Conservation (phyloP, 495 filamentous ascomycete species). For the Lineolata rhizophorae region DNA sequence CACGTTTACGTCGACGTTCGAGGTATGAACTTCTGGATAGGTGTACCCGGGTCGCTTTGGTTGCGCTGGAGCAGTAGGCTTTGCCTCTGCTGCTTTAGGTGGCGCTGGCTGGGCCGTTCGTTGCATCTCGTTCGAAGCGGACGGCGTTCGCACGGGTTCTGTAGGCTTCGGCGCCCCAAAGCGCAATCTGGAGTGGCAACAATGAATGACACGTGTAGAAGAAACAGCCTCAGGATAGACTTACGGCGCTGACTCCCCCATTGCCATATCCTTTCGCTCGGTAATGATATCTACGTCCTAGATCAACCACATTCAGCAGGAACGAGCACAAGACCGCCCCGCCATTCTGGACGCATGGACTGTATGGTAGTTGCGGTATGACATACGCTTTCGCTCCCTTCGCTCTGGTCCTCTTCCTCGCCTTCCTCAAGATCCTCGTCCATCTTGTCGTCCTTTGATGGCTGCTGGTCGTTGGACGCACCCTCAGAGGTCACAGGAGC, state of each 20-base stretch:
- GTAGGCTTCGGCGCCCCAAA: too few species aligned
- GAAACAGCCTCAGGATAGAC: too few species aligned
- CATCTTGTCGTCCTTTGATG: conserved; percentile 14
- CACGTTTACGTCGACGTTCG: conserved; percentile 65
- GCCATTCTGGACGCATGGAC: too few species aligned
- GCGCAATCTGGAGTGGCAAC: too few species aligned
- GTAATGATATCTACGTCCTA: conserved; percentile 93
- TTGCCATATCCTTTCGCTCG: conserved; percentile 56
- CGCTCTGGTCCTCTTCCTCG: conserved; percentile 48
- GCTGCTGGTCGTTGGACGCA: neutral
- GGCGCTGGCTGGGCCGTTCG: conserved; percentile 1
- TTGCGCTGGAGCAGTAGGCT: conserved; percentile 1
- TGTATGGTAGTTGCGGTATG: too few species aligned
- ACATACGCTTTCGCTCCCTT: too few species aligned
- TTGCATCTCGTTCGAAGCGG: too few species aligned
- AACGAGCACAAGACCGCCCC: too few species aligned
- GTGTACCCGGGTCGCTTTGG: conserved; percentile 30
- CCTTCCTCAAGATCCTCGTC: conserved; percentile 54
- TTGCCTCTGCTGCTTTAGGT: conserved; percentile 2
- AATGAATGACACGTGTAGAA: too few species aligned
- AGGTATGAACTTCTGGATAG: conserved; percentile 46
- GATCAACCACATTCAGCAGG: too few species aligned
- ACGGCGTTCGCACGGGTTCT: conserved; percentile 9
- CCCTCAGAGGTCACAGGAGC: too few species aligned
- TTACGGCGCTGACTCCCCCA: conserved; percentile 44